Evolutionary conservation across 2,329 filamentous ascomycete genomes (phyloP).

Genomic region (Graphilbum sp.): DNA sequence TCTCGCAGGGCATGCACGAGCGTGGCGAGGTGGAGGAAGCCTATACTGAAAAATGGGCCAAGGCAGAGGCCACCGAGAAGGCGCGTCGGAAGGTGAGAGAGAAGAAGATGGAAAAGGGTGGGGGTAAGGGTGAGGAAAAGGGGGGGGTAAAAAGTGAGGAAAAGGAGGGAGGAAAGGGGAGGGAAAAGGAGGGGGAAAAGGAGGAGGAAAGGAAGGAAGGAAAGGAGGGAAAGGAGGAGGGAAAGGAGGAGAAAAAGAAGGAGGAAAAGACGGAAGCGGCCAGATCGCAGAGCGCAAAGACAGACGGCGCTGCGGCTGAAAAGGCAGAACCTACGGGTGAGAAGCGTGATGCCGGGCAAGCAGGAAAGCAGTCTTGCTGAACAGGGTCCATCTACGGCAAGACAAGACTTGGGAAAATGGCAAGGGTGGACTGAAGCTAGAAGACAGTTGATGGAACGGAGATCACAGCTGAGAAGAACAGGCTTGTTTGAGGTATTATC

Average conservation of each 20-base stretch:
- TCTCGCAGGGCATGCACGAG: conserved; percentile 22
- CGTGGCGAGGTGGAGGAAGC: conserved; percentile 12
- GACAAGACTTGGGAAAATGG: no score
- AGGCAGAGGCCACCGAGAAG: conserved; percentile 14
- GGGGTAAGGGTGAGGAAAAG: conserved; percentile 12
- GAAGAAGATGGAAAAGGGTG: conserved; percentile 13
- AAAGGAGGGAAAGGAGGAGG: neutral
- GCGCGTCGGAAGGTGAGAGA: conserved; percentile 17
- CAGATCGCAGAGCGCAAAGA: no score
- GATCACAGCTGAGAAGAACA: no score
- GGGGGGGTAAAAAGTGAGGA: neutral
- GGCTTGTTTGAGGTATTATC: no score
- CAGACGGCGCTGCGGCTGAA: no score
- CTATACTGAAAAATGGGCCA: conserved; percentile 26
- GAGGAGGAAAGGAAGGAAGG: neutral
- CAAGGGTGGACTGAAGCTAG: no score
- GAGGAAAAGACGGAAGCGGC: neutral
- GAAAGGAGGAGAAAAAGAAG: neutral
- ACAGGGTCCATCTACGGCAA: no score
- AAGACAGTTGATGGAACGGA: no score
- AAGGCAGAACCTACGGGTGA: no score
- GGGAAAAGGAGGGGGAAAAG: neutral
- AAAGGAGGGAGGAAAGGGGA: neutral
- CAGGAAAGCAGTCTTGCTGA: no score
- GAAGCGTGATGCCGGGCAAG: no score